Percentiles rank a stretch among this genome's conserved stretches.
Evolutionary conservation across 331 rosid genomes (phyloP).

Genomic region (Arachis monticola): DNA sequence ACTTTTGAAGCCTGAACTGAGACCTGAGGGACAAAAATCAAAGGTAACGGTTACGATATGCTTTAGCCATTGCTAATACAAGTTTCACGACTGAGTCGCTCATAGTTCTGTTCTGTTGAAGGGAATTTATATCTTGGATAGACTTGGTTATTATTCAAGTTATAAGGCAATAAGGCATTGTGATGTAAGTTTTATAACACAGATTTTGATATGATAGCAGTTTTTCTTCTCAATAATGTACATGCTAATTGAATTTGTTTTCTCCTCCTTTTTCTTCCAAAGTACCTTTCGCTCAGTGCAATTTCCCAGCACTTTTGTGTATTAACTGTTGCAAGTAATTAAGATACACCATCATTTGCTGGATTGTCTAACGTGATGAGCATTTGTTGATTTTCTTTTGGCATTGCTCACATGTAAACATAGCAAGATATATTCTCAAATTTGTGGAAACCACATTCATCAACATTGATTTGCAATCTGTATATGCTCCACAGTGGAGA

Average conservation of each 20-base stretch:
- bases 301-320: background rate
- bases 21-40: slow-evolving; percentile 24
- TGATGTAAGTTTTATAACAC: background rate
- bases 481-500: no score
- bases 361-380: background rate
- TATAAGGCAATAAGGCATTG: slow-evolving; percentile 2
- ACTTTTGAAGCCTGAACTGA: slow-evolving; percentile 16
- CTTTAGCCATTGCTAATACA: background rate
- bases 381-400: slow-evolving; percentile 2
- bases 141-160: background rate
- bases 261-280: background rate
- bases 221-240: background rate
- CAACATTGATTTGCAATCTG: no score
- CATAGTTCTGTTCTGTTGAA: slow-evolving; percentile 9
- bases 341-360: background rate
- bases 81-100: slow-evolving; percentile 8
- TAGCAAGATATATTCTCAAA: background rate
- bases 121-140: slow-evolving; percentile 12
- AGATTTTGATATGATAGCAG: background rate
- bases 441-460: background rate
- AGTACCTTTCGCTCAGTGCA: background rate
- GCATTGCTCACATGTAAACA: background rate
- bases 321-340: background rate
- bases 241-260: background rate
- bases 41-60: background rate